These are phyloP conservation scores for Chlorella ohadii DNA, from an alignment of 139 green algal species.

Conservation along the genomic window DNA sequence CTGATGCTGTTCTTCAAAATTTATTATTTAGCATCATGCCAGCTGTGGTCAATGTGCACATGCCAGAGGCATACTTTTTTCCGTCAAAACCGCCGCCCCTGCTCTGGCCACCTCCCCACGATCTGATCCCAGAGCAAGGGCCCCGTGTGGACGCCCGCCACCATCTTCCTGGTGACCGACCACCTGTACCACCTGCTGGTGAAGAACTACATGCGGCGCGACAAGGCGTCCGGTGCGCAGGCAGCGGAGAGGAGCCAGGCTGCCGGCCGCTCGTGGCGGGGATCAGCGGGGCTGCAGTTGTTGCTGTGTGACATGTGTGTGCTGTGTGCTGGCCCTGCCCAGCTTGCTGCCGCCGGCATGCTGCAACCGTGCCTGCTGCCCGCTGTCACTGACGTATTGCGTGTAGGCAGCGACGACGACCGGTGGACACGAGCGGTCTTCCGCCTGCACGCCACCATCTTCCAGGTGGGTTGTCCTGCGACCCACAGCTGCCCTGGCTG, in stretches of 20 bases:
- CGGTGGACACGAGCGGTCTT: constrained; percentile 50
- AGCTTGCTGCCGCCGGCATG: neutral
- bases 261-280: no score
- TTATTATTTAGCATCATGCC: no score
- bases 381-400: neutral
- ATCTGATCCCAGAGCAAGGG: constrained; percentile 35
- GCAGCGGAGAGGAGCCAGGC: no score
- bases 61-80: no score
- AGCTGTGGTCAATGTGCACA: no score
- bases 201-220: constrained; percentile 69
- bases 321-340: neutral
- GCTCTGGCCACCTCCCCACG: no score
- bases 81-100: no score
- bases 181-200: constrained; percentile 74
- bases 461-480: constrained; percentile 40
- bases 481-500: no score
- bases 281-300: neutral
- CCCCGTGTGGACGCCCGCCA: constrained; percentile 55
- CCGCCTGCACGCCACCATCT: constrained; percentile 71
- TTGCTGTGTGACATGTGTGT: neutral
- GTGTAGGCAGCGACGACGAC: constrained; percentile 44
- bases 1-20: no score
- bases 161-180: constrained; percentile 79
- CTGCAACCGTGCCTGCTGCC: neutral
- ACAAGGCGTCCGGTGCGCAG: constrained; percentile 39